phyloP scores from a whole-genome alignment of 2,329 filamentous ascomycete genomes.

The Cyphellophora attinorum region DNA sequence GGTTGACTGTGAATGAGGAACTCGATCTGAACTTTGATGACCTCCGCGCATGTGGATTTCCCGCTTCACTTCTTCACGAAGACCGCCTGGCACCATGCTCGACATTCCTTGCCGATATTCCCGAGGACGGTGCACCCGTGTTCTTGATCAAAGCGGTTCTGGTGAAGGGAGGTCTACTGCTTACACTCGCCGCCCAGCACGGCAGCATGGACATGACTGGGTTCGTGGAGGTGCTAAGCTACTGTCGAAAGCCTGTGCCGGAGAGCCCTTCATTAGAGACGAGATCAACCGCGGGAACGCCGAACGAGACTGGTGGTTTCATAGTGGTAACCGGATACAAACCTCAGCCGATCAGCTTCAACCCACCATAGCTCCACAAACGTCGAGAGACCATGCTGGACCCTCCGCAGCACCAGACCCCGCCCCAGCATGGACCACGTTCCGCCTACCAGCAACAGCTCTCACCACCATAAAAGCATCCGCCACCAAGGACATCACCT shows the following conservation, averaged over 20 bases:
- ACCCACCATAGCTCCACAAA: too few relatives aligned
- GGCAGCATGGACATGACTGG: conserved; percentile 43
- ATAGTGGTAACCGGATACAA: too few relatives aligned
- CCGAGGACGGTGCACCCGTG: conserved; percentile 27
- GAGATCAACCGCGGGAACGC: conserved; percentile 33
- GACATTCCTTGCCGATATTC: conserved; percentile 22
- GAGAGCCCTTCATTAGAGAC: conserved; percentile 34
- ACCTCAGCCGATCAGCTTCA: too few relatives aligned
- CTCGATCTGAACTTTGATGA: conserved; percentile 31
- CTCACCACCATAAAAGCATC: too few relatives aligned
- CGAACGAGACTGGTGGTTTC: too few relatives aligned
- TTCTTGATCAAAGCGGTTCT: conserved; percentile 41
- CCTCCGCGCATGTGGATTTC: conserved; percentile 29
- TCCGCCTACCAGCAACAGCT: too few relatives aligned
- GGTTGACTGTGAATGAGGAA: conserved; percentile 28
- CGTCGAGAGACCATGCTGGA: too few relatives aligned
- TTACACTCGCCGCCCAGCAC: conserved; percentile 42
- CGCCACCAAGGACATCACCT: too few relatives aligned
- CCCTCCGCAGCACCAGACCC: too few relatives aligned
- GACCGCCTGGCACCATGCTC: conserved; percentile 30
- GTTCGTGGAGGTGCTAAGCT: conserved; percentile 39
- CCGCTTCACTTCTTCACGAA: conserved; percentile 41
- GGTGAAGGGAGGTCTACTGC: conserved; percentile 39
- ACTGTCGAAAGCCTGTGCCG: conserved; percentile 29
- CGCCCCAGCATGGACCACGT: too few relatives aligned